Base-by-base conservation (phyloP, 495 filamentous ascomycete species). In the Collariella sp. region DNA sequence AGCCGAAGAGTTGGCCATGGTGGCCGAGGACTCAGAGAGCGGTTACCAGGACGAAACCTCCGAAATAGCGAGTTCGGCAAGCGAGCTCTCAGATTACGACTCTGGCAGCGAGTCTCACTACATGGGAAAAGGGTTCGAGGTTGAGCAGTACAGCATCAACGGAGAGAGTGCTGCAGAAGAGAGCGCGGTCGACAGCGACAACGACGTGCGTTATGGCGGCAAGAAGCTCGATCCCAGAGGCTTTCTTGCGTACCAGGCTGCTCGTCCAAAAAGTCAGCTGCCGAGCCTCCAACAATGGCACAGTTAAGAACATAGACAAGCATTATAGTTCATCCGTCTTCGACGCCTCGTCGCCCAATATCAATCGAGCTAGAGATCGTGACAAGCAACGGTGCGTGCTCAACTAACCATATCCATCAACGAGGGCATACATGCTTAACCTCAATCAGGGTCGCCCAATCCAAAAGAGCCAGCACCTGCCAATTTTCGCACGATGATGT, bases 401-500 rank as follows among this genome's bases (percentile, higher is more conserved):
- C n/a, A n/a, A n/a, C n/a, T n/a, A n/a, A n/a, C n/a, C n/a, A n/a
- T n/a, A n/a, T n/a, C n/a, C n/a, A n/a, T n/a, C n/a, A n/a, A n/a
- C n/a, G n/a, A n/a, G n/a, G n/a, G n/a, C n/a, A n/a, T 4, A 31
- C 26, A 31, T 31, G 4, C 5, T 31, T 9, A 5, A 9, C 26
- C 26, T 31, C 26, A 31, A 31, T 31, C 26, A 31, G 26, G 26
- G 19, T 23, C 20, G 19, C 16, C 34, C 46, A 38, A 10, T 1
- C 34, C 16, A 33, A 12, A 10, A 19, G 19, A 16, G 33, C 6
- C 20, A 22, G 26, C 15, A 9, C 31, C 2, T 31, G 18, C 35
- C 55, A 69, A 11, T 64, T 68, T 7, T 41, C 82, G 36, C 77
- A 83, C 53, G 68, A 80, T 56, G 75, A 83, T 63, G 77, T 84